These are phyloP conservation scores for Cylindrotheca fusiformis DNA, from an alignment of 108 stramenopile genomes.

Conservation along the genomic window DNA sequence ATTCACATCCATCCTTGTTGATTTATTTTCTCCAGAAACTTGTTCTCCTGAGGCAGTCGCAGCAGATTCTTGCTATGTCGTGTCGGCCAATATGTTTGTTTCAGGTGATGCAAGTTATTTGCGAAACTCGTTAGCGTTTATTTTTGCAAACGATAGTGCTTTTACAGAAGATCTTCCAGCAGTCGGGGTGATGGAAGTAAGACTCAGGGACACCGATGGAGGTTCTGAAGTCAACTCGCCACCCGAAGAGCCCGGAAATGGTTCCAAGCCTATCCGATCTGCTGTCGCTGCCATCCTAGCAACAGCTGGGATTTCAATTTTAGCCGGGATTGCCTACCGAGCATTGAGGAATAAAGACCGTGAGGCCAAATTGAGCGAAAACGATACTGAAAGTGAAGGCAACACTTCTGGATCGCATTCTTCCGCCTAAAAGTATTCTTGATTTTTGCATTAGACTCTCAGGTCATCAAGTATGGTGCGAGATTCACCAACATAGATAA, in stretches of 20 bases:
- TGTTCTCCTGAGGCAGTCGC: no score
- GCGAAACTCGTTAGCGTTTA: background rate
- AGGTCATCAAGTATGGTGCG: no score
- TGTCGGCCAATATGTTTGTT: background rate
- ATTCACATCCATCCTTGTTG: no score
- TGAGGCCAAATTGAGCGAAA: no score
- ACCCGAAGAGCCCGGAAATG: background rate
- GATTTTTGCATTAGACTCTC: no score
- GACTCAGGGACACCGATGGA: background rate
- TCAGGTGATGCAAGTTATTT: background rate
- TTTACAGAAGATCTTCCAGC: background rate
- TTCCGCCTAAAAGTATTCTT: no score
- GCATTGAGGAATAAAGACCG: background rate
- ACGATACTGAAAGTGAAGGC: no score
- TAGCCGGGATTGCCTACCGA: background rate
- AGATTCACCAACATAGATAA: no score
- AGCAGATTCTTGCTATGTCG: background rate
- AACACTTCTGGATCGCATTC: no score
- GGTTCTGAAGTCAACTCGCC: background rate
- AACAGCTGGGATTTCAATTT: background rate
- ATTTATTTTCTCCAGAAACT: no score
- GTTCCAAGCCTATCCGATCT: background rate
- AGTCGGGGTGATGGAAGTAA: background rate
- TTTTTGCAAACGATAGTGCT: background rate
- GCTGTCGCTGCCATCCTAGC: background rate